Conservation (phyloP, 2,329 filamentous ascomycete genomes). For the Penicillium thymicola region DNA sequence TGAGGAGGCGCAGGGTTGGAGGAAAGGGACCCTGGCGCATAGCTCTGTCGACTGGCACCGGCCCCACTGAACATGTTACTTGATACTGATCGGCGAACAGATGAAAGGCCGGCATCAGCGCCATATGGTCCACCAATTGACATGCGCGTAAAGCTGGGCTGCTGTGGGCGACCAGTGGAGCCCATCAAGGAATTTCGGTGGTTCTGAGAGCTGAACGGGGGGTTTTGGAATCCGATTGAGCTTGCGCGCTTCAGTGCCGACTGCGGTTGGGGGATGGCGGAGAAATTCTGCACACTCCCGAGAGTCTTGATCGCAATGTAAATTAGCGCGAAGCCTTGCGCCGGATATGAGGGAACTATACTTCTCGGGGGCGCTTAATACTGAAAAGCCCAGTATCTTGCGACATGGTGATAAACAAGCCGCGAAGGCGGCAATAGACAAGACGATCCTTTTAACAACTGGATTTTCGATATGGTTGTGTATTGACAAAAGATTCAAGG, state of each 20-base stretch:
- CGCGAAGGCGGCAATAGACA: conserved; percentile 25
- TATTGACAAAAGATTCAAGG: conserved; percentile 3
- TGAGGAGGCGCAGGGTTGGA: conserved; percentile 52
- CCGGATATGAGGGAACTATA: conserved; percentile 45
- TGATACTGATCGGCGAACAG: conserved; percentile 76
- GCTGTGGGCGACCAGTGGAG: conserved; percentile 75
- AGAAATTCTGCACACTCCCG: conserved; percentile 77
- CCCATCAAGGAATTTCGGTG: conserved; percentile 83
- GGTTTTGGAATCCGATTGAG: conserved; percentile 65
- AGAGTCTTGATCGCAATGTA: conserved; percentile 59
- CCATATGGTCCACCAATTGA: conserved; percentile 71
- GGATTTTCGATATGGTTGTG: background rate
- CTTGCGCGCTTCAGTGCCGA: conserved; percentile 93
- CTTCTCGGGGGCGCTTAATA: conserved; percentile 86
- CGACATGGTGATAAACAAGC: conserved; percentile 61
- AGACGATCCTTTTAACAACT: background rate
- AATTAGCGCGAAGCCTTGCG: conserved; percentile 15
- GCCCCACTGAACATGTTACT: conserved; percentile 59
- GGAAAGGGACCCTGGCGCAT: conserved; percentile 58
- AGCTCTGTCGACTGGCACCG: conserved; percentile 66
- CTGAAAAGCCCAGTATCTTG: conserved; percentile 87
- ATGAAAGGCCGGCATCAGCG: conserved; percentile 74
- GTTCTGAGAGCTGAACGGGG: conserved; percentile 67
- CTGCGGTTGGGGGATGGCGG: conserved; percentile 81
- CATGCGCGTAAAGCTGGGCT: conserved; percentile 83